Evolutionary conservation across 768 basidiomycete genomes (phyloP), one percentile per base, ranked within the genome.

Genomic region (Mycena pura): DNA sequence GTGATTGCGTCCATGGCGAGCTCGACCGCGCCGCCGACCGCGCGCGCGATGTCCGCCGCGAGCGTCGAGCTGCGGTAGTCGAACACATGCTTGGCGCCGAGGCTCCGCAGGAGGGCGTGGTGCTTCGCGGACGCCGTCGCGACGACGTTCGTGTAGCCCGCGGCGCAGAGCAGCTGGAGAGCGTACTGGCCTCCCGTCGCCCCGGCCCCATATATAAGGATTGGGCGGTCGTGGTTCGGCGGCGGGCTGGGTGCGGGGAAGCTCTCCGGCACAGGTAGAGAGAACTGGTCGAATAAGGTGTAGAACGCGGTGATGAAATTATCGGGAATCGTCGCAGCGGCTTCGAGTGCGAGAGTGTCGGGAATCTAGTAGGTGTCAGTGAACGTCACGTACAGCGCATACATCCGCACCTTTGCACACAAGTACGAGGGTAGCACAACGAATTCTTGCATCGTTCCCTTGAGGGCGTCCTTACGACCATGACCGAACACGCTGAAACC

Each of bases 131-230:
- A 78, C 3, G 81, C 78, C 10, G 77, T 78, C 15, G 75, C 73
- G 58, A 79, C 63, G 61, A 80, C 66, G 39, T 73, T 74, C 17
- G 67, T 78, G 68, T 78, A 82, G 1, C 79, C 78, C 8, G 78
- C 76, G 14, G 71, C 57, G 25, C 68, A 68, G 22, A 81, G 73
- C 25, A 81, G 69, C 56, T 67, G 62, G 45, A 73, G 25, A 25
- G 69, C 60, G 54, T 80, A 79, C 44, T 76, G 75, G 7, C 75
- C 80, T 3, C 75, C 49, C 21, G 76, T 77, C 1, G 78, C 67
- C 19, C 80, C 77, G 8, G 74, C 78, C 19, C 81, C 81, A 47
- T 80, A 81, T 15, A 82, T 62, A 17, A 82, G 73, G 53, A 82
- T 76, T 2, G 80, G 74, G 1, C 48, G 58, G 17, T 66, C 59